Conservation (phyloP, 768 basidiomycete genomes). For the Imleria badia region DNA sequence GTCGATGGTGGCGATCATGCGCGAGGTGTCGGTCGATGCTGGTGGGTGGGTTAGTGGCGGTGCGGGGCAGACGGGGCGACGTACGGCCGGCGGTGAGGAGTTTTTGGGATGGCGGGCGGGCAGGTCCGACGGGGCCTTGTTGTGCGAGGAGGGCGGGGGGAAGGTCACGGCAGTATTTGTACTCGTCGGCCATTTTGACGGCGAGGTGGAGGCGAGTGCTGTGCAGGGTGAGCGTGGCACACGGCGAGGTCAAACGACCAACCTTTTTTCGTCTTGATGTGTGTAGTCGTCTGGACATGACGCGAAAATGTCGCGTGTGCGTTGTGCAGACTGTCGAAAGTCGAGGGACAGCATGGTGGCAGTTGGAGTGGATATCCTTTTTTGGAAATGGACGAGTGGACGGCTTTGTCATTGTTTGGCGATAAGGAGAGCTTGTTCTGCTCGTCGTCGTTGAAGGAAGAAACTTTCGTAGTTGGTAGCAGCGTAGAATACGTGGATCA, state of each 20-base stretch:
- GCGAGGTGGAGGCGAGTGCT: constrained; percentile 70
- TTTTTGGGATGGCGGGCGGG: constrained; percentile 63
- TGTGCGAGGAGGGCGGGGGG: constrained; percentile 80
- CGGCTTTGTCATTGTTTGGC: constrained; percentile 25
- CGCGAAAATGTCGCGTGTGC: constrained; percentile 70
- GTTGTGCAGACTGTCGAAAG: constrained; percentile 52
- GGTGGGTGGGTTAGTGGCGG: constrained; percentile 14
- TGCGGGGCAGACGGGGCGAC: constrained; percentile 19
- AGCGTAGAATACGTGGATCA: constrained; percentile 18
- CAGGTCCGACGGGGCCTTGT: constrained; percentile 78
- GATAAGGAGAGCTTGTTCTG: background rate
- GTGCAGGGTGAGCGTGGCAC: background rate
- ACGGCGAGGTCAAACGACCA: constrained; percentile 7
- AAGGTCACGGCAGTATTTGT: constrained; percentile 79
- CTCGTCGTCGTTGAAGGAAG: background rate
- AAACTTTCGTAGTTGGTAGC: constrained; percentile 14
- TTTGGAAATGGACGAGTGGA: constrained; percentile 2
- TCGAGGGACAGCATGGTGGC: background rate
- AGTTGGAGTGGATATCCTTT: background rate
- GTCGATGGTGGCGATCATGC: constrained; percentile 74
- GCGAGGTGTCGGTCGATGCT: constrained; percentile 49
- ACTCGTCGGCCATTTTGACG: constrained; percentile 89
- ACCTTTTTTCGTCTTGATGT: constrained; percentile 75
- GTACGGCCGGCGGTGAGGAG: constrained; percentile 71
- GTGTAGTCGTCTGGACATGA: constrained; percentile 58